Conservation (phyloP, 2,329 filamentous ascomycete genomes). For the Cercospora berteroae region DNA sequence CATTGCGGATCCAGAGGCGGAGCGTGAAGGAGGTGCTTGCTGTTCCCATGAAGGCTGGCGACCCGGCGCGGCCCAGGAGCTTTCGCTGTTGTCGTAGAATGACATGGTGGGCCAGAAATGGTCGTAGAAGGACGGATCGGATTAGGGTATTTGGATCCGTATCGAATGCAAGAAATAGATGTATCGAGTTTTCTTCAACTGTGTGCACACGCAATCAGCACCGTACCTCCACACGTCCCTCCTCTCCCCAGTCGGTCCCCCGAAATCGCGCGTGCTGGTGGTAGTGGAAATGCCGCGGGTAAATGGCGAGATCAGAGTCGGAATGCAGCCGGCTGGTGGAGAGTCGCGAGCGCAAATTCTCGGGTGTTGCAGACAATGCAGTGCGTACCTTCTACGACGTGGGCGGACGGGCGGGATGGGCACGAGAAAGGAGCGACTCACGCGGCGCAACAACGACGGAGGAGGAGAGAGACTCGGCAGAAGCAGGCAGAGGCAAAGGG, state of each 20-base stretch:
- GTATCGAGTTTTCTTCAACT: constrained; percentile 2
- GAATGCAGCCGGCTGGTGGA: background rate
- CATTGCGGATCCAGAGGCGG: constrained; percentile 69
- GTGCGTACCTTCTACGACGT: constrained; percentile 9
- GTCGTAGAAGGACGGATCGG: constrained; percentile 18
- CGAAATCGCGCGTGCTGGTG: background rate
- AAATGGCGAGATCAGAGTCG: constrained; percentile 9
- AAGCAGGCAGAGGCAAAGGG: constrained; percentile 10
- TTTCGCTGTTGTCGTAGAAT: constrained; percentile 64
- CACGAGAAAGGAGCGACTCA: constrained; percentile 15
- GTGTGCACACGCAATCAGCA: constrained; percentile 4
- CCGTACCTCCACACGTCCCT: background rate
- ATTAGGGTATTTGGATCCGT: constrained; percentile 27
- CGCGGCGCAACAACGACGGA: background rate
- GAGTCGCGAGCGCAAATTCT: constrained; percentile 7
- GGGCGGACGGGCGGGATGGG: background rate
- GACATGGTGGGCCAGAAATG: constrained; percentile 50
- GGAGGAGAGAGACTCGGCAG: constrained; percentile 4
- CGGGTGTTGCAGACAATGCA: constrained; percentile 1
- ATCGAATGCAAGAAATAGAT: constrained; percentile 16
- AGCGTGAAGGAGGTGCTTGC: constrained; percentile 62
- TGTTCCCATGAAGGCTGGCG: constrained; percentile 71
- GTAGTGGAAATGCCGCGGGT: constrained; percentile 4
- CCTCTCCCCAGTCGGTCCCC: background rate
- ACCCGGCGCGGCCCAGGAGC: constrained; percentile 59